Percentiles rank a stretch among this genome's conserved stretches.
These are phyloP conservation scores for Filobasidium floriforme DNA, from an alignment of 768 basidiomycete species.

Conservation along the genomic window DNA sequence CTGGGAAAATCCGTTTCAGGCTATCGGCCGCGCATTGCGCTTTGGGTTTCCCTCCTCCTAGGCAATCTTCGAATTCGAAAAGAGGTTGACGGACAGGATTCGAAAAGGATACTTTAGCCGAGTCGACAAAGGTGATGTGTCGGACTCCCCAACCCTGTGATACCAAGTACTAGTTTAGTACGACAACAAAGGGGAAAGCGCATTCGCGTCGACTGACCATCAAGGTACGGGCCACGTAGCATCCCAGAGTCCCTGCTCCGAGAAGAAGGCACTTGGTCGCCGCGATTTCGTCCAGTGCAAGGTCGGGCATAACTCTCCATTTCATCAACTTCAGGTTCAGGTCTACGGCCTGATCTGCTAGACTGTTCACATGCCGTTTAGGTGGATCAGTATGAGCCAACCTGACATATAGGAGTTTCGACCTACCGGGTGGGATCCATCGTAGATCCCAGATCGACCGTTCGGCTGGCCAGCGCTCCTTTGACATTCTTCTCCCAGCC, in stretches of 20 bases:
- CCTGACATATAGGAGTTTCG: not conserved
- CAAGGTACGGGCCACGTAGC: conserved; percentile 83
- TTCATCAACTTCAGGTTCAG: conserved; percentile 95
- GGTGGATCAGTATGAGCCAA: not conserved
- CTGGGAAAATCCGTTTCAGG: conserved; percentile 83
- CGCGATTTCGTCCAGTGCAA: conserved; percentile 82
- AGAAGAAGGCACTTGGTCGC: conserved; percentile 72
- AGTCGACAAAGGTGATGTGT: conserved; percentile 87
- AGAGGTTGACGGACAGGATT: conserved; percentile 96
- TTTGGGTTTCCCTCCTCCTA: conserved; percentile 87
- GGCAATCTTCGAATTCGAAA: conserved; percentile 88
- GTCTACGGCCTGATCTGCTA: conserved; percentile 96
- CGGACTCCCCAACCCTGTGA: conserved; percentile 88
- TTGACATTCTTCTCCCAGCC: conserved; percentile 93
- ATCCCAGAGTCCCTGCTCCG: conserved; percentile 92
- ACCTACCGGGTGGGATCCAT: conserved; percentile 80
- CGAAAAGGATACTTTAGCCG: conserved; percentile 83
- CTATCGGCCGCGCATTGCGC: conserved; percentile 79
- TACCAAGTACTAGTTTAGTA: not conserved
- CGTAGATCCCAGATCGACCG: conserved; percentile 88
- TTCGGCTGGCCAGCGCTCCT: conserved; percentile 75
- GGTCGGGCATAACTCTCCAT: conserved; percentile 84
- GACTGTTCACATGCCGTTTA: conserved; percentile 47
- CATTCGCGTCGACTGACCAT: conserved; percentile 56
- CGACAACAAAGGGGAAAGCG: not conserved